Evolutionary conservation across 495 filamentous ascomycete genomes (phyloP).

Genomic region (Daldinia childiae): DNA sequence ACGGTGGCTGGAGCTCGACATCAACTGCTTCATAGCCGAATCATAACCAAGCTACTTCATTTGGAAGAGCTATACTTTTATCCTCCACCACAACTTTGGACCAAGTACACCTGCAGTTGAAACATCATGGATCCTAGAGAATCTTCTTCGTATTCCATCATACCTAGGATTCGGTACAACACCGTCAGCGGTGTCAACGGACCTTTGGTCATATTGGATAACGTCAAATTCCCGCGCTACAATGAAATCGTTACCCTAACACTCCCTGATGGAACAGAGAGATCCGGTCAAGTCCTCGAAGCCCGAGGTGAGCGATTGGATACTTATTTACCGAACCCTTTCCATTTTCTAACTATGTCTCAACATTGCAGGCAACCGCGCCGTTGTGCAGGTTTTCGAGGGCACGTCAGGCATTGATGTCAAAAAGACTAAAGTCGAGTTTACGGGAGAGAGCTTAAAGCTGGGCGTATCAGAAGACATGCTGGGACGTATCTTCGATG

Average conservation of each 20-base stretch:
- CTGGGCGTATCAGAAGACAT: constrained; percentile 99
- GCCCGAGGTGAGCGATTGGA: constrained; percentile 74
- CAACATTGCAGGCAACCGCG: constrained; percentile 74
- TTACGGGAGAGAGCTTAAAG: constrained; percentile 96
- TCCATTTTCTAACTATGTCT: constrained; percentile 38
- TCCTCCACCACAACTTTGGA: constrained; percentile 15
- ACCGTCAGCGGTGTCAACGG: constrained; percentile 98
- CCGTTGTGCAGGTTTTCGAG: constrained; percentile 97
- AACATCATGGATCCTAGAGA: constrained; percentile 82
- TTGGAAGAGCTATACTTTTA: constrained; percentile 19
- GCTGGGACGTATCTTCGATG: constrained; percentile 98
- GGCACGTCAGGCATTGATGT: constrained; percentile 97
- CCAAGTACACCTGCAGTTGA: constrained; percentile 23
- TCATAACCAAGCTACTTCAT: constrained; percentile 29
- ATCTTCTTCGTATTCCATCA: constrained; percentile 73
- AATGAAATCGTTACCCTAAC: constrained; percentile 98
- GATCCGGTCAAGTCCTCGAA: constrained; percentile 95
- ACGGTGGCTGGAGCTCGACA: constrained; percentile 42
- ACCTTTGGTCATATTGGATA: constrained; percentile 94
- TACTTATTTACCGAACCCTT: not conserved
- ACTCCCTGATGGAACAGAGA: constrained; percentile 91
- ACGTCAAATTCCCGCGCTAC: constrained; percentile 97
- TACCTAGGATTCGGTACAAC: constrained; percentile 93
- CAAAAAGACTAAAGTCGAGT: constrained; percentile 98
- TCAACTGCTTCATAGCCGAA: constrained; percentile 27